Conservation (phyloP, 129 eudicot species). For the Helichrysum umbraculigerum region DNA sequence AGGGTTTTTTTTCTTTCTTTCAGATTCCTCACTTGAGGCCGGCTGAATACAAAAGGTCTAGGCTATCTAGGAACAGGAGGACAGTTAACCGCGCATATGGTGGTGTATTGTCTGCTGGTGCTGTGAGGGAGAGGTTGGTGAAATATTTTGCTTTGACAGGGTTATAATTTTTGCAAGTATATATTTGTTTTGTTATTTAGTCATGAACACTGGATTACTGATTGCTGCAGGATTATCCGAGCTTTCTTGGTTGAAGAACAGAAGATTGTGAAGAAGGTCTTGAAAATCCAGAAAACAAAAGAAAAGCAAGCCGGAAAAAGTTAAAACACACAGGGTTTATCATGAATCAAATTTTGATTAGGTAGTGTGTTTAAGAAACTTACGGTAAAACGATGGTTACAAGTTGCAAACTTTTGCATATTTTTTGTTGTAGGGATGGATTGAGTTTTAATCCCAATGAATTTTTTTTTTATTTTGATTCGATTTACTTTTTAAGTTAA, state of each 20-base stretch:
- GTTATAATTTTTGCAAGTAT: neutral
- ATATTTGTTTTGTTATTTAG: neutral
- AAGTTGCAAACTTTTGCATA: slow-evolving; percentile 27
- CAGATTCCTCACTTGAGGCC: slow-evolving; percentile 72
- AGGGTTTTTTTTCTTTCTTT: neutral
- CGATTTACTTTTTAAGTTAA: neutral
- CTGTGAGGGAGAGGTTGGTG: slow-evolving; percentile 35
- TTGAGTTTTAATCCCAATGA: slow-evolving; percentile 27
- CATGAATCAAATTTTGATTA: slow-evolving; percentile 19
- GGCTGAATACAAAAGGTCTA: slow-evolving; percentile 49
- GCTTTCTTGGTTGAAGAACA: slow-evolving; percentile 66
- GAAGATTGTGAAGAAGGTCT: slow-evolving; percentile 61
- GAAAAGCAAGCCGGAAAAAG: slow-evolving; percentile 48
- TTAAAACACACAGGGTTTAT: slow-evolving; percentile 15
- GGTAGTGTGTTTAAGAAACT: slow-evolving; percentile 12
- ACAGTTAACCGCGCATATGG: slow-evolving; percentile 67
- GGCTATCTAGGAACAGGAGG: slow-evolving; percentile 55
- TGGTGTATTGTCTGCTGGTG: slow-evolving; percentile 55
- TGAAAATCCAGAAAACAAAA: slow-evolving; percentile 64
- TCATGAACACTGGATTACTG: neutral
- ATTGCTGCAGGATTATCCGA: slow-evolving; percentile 46
- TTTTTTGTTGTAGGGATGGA: slow-evolving; percentile 18
- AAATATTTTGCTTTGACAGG: too few relatives aligned
- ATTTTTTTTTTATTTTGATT: slow-evolving; percentile 20
- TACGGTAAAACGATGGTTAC: slow-evolving; percentile 7